Percentiles rank a stretch among this genome's conserved stretches.
Evolutionary conservation across 352 stramenopile species (phyloP).

Genomic region (Phytopythium aichiense): DNA sequence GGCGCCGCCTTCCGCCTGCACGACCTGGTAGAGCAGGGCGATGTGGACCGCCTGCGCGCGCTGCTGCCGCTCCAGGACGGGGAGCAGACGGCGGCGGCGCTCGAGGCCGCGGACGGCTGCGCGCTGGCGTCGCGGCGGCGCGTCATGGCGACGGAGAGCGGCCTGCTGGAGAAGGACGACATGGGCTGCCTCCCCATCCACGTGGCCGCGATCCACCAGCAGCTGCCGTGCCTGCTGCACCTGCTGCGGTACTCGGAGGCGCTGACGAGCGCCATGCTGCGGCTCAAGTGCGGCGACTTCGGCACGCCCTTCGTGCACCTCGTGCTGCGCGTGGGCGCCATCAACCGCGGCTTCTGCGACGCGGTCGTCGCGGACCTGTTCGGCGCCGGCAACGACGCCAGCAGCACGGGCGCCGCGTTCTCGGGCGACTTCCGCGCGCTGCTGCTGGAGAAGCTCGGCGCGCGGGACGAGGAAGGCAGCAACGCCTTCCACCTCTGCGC

Average conservation of each 20-base stretch:
- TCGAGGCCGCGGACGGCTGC: background rate
- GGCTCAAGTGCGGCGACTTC: slow-evolving; percentile 58
- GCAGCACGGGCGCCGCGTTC: slow-evolving; percentile 12
- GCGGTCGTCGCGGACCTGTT: slow-evolving; percentile 38
- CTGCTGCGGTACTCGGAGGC: slow-evolving; percentile 59
- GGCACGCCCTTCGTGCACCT: slow-evolving; percentile 68
- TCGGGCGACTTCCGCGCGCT: slow-evolving; percentile 35
- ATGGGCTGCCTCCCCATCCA: slow-evolving; percentile 83
- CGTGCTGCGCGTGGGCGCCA: slow-evolving; percentile 53
- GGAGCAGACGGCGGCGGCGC: background rate
- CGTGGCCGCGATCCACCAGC: slow-evolving; percentile 61
- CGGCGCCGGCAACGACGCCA: background rate
- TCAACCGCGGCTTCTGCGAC: slow-evolving; percentile 49
- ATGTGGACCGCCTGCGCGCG: slow-evolving; percentile 34
- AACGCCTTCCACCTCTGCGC: slow-evolving; percentile 78
- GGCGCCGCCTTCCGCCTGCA: slow-evolving; percentile 53
- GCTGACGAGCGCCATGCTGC: slow-evolving; percentile 63
- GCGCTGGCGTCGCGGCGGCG: slow-evolving; percentile 19
- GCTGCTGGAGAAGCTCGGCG: slow-evolving; percentile 46
- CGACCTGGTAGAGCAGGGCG: slow-evolving; percentile 54
- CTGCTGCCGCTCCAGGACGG: slow-evolving; percentile 38
- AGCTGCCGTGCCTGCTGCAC: slow-evolving; percentile 31
- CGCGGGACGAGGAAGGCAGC: slow-evolving; percentile 71
- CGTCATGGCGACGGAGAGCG: slow-evolving; percentile 47
- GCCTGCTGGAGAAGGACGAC: slow-evolving; percentile 75